phyloP scores from a whole-genome alignment of 805 yeast genomes.

The Clavispora fructus region DNA sequence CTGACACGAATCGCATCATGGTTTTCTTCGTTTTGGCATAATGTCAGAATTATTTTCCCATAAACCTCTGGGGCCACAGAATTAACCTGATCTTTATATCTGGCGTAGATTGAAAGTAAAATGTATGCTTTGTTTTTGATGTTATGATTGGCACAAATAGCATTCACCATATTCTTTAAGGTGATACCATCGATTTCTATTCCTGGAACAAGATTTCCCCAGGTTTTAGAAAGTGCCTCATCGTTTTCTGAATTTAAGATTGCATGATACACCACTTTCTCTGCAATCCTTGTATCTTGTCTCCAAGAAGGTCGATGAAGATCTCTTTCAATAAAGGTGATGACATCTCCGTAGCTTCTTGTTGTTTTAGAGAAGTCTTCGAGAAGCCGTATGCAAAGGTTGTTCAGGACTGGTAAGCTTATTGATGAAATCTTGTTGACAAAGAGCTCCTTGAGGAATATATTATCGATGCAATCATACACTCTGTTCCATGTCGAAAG shows the following conservation, averaged over 20 bases:
- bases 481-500: slow-evolving; percentile 33
- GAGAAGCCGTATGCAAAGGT: slow-evolving; percentile 24
- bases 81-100: not conserved
- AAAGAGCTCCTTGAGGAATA: slow-evolving; percentile 33
- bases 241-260: slow-evolving; percentile 3
- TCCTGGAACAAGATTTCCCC: not conserved
- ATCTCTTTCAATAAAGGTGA: slow-evolving; percentile 31
- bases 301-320: slow-evolving; percentile 26
- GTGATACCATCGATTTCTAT: slow-evolving; percentile 7
- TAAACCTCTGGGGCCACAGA: slow-evolving; percentile 10
- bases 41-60: slow-evolving; percentile 2
- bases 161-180: slow-evolving; percentile 7
- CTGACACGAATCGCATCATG: slow-evolving; percentile 1
- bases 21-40: slow-evolving; percentile 5
- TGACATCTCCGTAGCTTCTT: slow-evolving; percentile 19
- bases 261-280: slow-evolving; percentile 20
- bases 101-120: not conserved
- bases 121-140: slow-evolving; percentile 1
- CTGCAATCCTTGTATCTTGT: slow-evolving; percentile 22
- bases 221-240: not conserved
- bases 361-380: slow-evolving; percentile 33
- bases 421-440: slow-evolving; percentile 26
- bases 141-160: slow-evolving; percentile 5
- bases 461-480: slow-evolving; percentile 33
- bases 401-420: slow-evolving; percentile 30